A percentile compares a stretch with the other conserved stretches of the same genome.
phyloP scores from a whole-genome alignment of 2,329 filamentous ascomycete species.

The Botrytis elliptica region DNA sequence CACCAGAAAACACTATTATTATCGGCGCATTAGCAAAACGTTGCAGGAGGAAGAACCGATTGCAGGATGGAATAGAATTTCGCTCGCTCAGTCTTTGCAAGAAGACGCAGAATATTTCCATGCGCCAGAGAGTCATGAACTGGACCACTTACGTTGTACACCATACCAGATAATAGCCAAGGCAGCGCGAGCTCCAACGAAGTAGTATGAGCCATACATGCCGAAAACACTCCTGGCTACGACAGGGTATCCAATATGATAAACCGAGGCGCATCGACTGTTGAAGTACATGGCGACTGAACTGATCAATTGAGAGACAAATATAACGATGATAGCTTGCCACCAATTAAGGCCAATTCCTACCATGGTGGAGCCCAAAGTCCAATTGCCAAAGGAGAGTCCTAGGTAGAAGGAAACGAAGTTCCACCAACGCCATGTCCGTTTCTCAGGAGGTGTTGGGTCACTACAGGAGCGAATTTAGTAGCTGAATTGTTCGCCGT shows the following conservation, averaged over 20 bases:
- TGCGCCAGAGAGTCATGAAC: background rate
- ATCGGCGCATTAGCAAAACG: background rate
- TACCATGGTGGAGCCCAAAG: conserved; percentile 43
- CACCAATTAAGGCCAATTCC: conserved; percentile 48
- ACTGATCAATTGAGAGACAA: conserved; percentile 44
- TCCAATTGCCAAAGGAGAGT: conserved; percentile 46
- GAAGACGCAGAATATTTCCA: background rate
- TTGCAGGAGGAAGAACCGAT: background rate
- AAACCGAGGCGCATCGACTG: conserved; percentile 40
- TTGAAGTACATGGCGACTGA: conserved; percentile 48
- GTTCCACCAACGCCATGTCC: conserved; percentile 41
- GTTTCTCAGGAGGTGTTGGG: conserved; percentile 30
- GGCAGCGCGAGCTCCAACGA: conserved; percentile 44
- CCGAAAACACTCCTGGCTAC: conserved; percentile 44
- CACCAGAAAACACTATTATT: conserved; percentile 46
- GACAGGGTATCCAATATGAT: conserved; percentile 45
- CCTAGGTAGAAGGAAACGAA: conserved; percentile 44
- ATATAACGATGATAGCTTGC: conserved; percentile 46
- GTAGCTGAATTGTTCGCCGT: conserved; percentile 2
- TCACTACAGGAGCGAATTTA: conserved; percentile 36
- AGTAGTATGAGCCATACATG: conserved; percentile 45
- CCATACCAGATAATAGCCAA: conserved; percentile 58
- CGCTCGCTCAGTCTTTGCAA: background rate
- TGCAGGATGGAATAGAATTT: background rate
- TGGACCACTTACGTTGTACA: conserved; percentile 60